Evolutionary conservation across 139 green algal species (phyloP).

Genomic region (Diplosphaera chodatii): DNA sequence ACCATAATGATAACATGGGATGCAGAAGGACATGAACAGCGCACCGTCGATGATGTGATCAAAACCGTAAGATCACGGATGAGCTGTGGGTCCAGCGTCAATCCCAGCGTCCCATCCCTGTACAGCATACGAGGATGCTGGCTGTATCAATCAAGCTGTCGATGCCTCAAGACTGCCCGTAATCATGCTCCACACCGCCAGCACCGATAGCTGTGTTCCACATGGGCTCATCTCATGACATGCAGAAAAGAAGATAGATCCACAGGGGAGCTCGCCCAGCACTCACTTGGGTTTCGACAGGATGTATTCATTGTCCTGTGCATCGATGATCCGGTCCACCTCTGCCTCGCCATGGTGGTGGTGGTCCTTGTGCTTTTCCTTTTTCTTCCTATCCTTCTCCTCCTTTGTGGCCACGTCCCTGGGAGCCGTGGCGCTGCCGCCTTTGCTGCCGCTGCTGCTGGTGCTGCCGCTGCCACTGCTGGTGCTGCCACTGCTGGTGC

Average conservation of each 20-base stretch:
- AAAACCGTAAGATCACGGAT: conserved; percentile 80
- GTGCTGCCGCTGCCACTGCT: background rate
- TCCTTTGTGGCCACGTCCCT: background rate
- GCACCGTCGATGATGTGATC: conserved; percentile 54
- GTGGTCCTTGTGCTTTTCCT: conserved; percentile 2
- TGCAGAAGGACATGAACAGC: background rate
- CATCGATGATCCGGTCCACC: conserved; percentile 92
- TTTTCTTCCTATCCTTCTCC: background rate
- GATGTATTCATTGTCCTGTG: conserved; percentile 96
- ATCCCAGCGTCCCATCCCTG: conserved; percentile 61
- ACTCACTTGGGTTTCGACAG: conserved; percentile 81
- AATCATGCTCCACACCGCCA: no score
- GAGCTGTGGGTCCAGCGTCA: conserved; percentile 85
- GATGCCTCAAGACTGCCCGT: no score
- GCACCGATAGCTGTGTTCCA: no score
- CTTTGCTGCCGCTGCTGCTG: no score
- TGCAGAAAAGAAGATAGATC: no score
- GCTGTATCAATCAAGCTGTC: no score
- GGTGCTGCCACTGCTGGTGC: background rate
- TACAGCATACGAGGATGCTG: background rate
- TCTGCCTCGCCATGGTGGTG: conserved; percentile 38
- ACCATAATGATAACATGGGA: background rate
- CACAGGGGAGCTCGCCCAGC: no score
- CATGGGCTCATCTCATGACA: no score
- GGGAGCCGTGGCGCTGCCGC: background rate